phyloP scores from a whole-genome alignment of 2,329 filamentous ascomycete species.

The Dactylellina cionopaga region DNA sequence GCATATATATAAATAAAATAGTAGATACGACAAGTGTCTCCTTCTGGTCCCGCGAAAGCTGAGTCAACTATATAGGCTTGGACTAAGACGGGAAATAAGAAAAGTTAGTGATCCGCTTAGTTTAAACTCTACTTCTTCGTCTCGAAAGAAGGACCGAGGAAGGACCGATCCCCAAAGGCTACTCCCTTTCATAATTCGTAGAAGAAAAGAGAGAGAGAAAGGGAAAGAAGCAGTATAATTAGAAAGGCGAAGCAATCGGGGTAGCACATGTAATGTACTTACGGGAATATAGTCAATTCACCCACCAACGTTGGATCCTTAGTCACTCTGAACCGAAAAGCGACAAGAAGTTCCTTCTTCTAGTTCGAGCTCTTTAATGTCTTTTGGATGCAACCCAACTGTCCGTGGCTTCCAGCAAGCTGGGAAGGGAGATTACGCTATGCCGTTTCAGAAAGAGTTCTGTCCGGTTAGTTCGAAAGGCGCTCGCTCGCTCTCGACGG shows the following conservation, averaged over 20 bases:
- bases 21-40: too few species aligned
- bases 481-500: too few species aligned
- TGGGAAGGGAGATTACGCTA: conserved; percentile 21
- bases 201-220: not conserved
- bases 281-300: too few species aligned
- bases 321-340: too few species aligned
- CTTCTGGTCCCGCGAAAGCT: too few species aligned
- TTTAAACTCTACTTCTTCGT: not conserved
- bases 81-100: not conserved
- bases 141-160: not conserved
- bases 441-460: conserved; percentile 35
- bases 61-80: not conserved
- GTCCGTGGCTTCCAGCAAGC: conserved; percentile 10
- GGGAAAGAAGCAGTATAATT: too few species aligned
- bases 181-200: too few species aligned
- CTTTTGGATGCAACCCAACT: conserved; percentile 35
- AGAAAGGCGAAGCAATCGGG: too few species aligned
- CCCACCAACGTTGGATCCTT: not conserved
- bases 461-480: not conserved
- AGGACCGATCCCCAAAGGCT: not conserved
- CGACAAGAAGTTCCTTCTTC: too few species aligned
- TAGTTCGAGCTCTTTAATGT: conserved; percentile 17
- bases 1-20: too few species aligned
- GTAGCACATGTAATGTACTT: too few species aligned
- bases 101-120: not conserved